Base-by-base conservation (phyloP, 192 early-diverging fungal species). In the Coemansia erecta region DNA sequence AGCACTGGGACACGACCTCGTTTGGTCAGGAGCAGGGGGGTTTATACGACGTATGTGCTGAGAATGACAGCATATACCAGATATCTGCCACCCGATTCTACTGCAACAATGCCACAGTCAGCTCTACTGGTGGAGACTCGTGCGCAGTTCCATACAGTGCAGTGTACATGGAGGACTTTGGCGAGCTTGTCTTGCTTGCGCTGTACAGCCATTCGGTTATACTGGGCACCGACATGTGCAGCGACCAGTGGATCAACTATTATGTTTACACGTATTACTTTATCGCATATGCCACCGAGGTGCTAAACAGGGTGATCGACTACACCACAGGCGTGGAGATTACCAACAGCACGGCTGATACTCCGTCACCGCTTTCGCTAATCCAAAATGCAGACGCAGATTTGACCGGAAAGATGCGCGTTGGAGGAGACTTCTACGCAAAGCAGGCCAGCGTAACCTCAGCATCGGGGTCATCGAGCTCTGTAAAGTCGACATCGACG, bases 201-300 rank as follows among this genome's bases (percentile, higher is more conserved):
- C 28, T 53, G 8, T 53, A 53, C 33, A 53, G 51, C 1, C 51
- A 53, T 37, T 53, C 51, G 51, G 33, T 53, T 9, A 39, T 53
- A 7, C 18, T 53, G 26, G 51, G 51, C 26, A 19, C 12, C 18
- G 51, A 53, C 17, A 39, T 39, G 35, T 53, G 51, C 35, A 53
- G 51, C 51, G 24, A 24, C 8, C 10, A 6, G 4, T 53, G 51
- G 51, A 3, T 53, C 7, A 53, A 53, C 51, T 13, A 15, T 12
- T 53, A 53, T 19, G 18, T 3, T 1, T 53, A 53, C 17, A 17
- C 33, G n/a, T 31, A 53, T 3, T 39, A 53, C n/a, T 53, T 33
- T 22, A 39, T 37, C 5, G n/a, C 2, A 18, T 53, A 33, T 53
- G 12, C 17, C 2, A 26, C 3, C 11, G 31, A 53, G 6, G 51